Conservation (phyloP, 805 yeast species). For the Yamadazyma takamatsuzukensis region DNA sequence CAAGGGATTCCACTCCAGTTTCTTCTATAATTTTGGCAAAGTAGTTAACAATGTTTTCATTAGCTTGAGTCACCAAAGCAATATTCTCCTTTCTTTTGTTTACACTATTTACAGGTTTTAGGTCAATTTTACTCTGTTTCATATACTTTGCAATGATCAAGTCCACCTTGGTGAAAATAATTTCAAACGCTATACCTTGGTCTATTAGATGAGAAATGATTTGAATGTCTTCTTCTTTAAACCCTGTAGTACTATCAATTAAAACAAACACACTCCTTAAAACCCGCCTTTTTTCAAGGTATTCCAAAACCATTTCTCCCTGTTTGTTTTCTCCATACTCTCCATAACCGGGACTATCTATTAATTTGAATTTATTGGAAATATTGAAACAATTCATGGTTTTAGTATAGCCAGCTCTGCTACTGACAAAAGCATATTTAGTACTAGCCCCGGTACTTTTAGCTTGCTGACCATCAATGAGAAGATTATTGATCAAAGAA, state of each 20-base stretch:
- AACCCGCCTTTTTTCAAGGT: slow-evolving; percentile 51
- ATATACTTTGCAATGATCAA: slow-evolving; percentile 31
- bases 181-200: slow-evolving; percentile 65
- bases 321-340: slow-evolving; percentile 59
- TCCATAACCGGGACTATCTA: slow-evolving; percentile 94
- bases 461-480: slow-evolving; percentile 29
- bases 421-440: slow-evolving; percentile 35
- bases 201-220: slow-evolving; percentile 49
- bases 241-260: slow-evolving; percentile 57
- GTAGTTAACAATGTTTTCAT: slow-evolving; percentile 22
- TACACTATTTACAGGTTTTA: slow-evolving; percentile 5
- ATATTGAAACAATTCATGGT: slow-evolving; percentile 71
- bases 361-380: slow-evolving; percentile 58
- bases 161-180: slow-evolving; percentile 78
- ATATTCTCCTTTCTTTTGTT: slow-evolving; percentile 5
- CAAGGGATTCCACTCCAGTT: slow-evolving; percentile 10
- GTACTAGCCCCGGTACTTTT: slow-evolving; percentile 16
- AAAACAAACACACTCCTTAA: slow-evolving; percentile 60
- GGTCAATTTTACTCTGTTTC: slow-evolving; percentile 13
- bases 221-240: slow-evolving; percentile 51
- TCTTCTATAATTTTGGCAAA: slow-evolving; percentile 35
- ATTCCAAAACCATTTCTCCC: slow-evolving; percentile 65
- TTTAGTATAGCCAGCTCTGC: slow-evolving; percentile 54
- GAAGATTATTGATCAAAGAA: slow-evolving; percentile 60
- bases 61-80: slow-evolving; percentile 15